A percentile compares a stretch with the other conserved stretches of the same genome.
Evolutionary conservation across 2,329 filamentous ascomycete genomes (phyloP).

Genomic region (Chrysoporthe cubensis): DNA sequence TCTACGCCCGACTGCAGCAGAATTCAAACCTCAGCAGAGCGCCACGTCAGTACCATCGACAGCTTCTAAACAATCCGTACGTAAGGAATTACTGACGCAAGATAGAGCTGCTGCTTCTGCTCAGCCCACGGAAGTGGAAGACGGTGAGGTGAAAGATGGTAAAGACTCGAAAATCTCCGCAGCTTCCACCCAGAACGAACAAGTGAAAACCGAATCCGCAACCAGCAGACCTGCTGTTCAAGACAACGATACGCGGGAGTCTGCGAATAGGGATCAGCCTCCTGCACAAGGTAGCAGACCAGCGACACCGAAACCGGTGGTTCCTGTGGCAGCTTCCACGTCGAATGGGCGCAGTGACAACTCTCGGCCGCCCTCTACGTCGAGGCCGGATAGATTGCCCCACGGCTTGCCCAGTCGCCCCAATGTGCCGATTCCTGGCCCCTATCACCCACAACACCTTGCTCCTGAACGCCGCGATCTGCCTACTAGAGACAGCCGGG

Average conservation of each 20-base stretch:
- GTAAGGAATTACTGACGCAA: constrained; percentile 25
- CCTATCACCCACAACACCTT: constrained; percentile 52
- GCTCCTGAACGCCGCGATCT: constrained; percentile 38
- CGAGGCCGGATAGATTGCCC: constrained; percentile 23
- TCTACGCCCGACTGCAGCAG: constrained; percentile 62
- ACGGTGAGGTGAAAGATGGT: constrained; percentile 72
- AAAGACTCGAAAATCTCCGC: constrained; percentile 41
- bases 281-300: constrained; percentile 35
- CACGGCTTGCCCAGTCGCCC: constrained; percentile 58
- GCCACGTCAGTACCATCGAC: constrained; percentile 34
- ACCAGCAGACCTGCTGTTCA: constrained; percentile 28
- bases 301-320: constrained; percentile 23
- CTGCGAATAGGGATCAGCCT: constrained; percentile 37
- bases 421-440: constrained; percentile 58
- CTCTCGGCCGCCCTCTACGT: constrained; percentile 34
- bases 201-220: constrained; percentile 22
- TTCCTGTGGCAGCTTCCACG: constrained; percentile 8
- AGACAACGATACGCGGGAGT: constrained; percentile 32
- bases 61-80: constrained; percentile 29
- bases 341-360: constrained; percentile 21
- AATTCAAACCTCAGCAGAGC: constrained; percentile 62
- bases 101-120: constrained; percentile 34
- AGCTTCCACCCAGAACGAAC: constrained; percentile 31
- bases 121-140: constrained; percentile 60
- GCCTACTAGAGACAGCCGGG: constrained; percentile 38